A percentile compares a stretch with the other conserved stretches of the same genome.
Evolutionary conservation across 305 asterid genomes (phyloP).

Genomic region (Galium porrigens): DNA sequence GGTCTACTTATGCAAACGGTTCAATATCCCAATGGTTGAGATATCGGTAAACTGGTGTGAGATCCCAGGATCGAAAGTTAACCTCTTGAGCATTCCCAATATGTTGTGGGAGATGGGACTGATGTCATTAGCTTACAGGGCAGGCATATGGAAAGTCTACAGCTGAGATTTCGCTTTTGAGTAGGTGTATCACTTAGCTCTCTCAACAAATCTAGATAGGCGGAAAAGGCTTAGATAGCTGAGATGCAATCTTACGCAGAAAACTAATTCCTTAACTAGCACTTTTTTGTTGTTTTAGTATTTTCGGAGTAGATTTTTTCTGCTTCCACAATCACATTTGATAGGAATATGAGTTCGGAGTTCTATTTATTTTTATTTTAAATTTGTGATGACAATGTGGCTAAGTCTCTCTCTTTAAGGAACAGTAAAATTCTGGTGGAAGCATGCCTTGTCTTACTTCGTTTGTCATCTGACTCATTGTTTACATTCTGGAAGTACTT

Average conservation of each 20-base stretch:
- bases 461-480: neutral
- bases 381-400: neutral
- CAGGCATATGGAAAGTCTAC: constrained; percentile 71
- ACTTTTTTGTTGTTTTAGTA: neutral
- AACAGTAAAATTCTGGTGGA: neutral
- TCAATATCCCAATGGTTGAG: constrained; percentile 65
- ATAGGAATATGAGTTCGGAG: neutral
- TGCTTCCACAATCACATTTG: neutral
- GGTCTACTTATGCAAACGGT: constrained; percentile 65
- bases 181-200: neutral
- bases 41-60: constrained; percentile 78
- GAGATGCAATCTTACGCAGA: constrained; percentile 1
- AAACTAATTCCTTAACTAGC: neutral
- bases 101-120: constrained; percentile 94
- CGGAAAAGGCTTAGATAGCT: neutral
- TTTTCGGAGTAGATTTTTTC: neutral
- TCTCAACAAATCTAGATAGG: neutral
- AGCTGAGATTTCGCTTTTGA: constrained; percentile 18
- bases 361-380: neutral
- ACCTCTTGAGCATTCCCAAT: constrained; percentile 66
- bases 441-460: neutral
- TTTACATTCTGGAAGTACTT: neutral
- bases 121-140: constrained; percentile 77
- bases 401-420: neutral
- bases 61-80: constrained; percentile 89